These are phyloP conservation scores for Pythium pyrilobum DNA, from an alignment of 352 stramenopile species.

Conservation along the genomic window DNA sequence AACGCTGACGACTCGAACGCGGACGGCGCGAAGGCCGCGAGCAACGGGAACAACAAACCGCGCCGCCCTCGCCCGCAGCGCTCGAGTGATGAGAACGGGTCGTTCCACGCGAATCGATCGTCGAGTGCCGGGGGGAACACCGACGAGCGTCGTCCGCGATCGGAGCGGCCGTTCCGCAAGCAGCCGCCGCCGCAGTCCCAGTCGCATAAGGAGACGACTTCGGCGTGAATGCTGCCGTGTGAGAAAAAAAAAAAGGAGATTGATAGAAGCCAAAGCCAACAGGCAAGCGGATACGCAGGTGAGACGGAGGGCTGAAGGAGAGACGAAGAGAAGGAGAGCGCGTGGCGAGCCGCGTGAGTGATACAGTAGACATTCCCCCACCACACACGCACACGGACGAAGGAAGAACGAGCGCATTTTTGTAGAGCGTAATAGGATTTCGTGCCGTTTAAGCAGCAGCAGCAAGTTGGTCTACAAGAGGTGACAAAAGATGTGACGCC, in stretches of 20 bases:
- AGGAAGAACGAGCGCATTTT: too few species aligned
- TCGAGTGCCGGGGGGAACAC: background rate
- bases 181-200: constrained; percentile 5
- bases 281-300: too few species aligned
- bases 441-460: too few species aligned
- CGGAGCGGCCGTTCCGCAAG: constrained; percentile 13
- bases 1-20: background rate
- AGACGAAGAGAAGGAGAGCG: background rate
- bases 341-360: background rate
- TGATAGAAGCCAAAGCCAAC: background rate
- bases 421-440: too few species aligned
- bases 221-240: background rate
- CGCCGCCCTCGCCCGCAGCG: constrained; percentile 17
- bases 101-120: constrained; percentile 1
- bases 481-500: too few species aligned
- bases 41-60: constrained; percentile 2
- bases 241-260: background rate
- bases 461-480: too few species aligned
- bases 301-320: background rate
- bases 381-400: too few species aligned
- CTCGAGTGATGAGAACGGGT: constrained; percentile 12
- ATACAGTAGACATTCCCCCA: background rate
- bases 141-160: constrained; percentile 9
- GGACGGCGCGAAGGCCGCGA: background rate
- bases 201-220: background rate